Evolutionary conservation across 2,329 filamentous ascomycete species (phyloP).

Genomic region (Pseudonectria foliicola): DNA sequence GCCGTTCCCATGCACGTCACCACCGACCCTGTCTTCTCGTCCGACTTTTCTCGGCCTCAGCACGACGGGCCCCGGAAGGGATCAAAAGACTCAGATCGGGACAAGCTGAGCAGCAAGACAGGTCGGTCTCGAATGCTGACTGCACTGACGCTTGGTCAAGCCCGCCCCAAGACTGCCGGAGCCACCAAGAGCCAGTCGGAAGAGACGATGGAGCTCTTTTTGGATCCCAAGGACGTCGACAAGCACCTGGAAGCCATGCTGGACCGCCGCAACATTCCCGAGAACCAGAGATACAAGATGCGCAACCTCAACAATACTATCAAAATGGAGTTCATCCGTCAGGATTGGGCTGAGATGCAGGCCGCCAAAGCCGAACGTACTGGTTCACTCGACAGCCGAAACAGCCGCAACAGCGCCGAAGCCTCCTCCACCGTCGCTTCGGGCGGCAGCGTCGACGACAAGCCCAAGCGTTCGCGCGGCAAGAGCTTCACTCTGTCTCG

Average conservation of each 20-base stretch:
- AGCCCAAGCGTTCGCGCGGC: constrained; percentile 41
- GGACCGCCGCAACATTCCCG: constrained; percentile 86
- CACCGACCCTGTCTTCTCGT: constrained; percentile 16
- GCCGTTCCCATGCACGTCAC: constrained; percentile 27
- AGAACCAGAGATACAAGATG: constrained; percentile 93
- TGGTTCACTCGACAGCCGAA: constrained; percentile 37
- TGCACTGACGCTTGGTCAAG: constrained; percentile 31
- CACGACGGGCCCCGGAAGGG: constrained; percentile 17
- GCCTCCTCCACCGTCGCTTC: constrained; percentile 26
- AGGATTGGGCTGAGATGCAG: constrained; percentile 69
- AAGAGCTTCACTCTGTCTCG: constrained; percentile 70
- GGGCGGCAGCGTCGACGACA: constrained; percentile 39
- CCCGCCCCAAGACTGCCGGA: constrained; percentile 28
- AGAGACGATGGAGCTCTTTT: constrained; percentile 39
- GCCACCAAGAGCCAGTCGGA: constrained; percentile 23
- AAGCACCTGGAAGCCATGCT: constrained; percentile 56
- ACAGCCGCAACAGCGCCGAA: constrained; percentile 30
- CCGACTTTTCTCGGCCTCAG: constrained; percentile 15
- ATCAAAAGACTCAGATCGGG: constrained; percentile 21
- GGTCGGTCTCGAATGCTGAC: constrained; percentile 34
- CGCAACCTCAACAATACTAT: constrained; percentile 78
- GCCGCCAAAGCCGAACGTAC: constrained; percentile 39
- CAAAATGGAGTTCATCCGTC: constrained; percentile 91
- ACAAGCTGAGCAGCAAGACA: constrained; percentile 28
- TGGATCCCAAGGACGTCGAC: constrained; percentile 49